These are phyloP conservation scores for Sphaerostilbella broomeana DNA, from an alignment of 2,329 filamentous ascomycete species.

Conservation along the genomic window DNA sequence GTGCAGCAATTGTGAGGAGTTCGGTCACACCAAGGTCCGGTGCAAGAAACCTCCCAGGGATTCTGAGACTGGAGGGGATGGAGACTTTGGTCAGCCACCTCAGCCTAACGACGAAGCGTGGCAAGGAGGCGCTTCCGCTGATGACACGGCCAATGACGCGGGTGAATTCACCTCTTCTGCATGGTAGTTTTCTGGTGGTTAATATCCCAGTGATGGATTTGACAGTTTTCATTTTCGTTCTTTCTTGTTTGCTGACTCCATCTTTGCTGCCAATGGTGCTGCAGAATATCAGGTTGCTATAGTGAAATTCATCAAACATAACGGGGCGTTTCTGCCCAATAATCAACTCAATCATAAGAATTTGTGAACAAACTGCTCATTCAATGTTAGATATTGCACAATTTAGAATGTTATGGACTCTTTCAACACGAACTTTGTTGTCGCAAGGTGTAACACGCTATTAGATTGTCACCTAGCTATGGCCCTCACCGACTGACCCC, in stretches of 20 bases:
- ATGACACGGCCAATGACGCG: neutral
- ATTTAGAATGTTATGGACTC: no score
- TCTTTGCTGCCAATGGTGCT: no score
- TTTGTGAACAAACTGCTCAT: no score
- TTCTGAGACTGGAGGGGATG: constrained; percentile 1
- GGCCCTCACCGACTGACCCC: constrained; percentile 4
- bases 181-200: constrained; percentile 8
- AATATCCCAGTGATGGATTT: no score
- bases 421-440: no score
- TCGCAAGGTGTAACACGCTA: constrained; percentile 18
- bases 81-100: neutral
- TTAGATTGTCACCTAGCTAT: constrained; percentile 12
- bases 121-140: neutral
- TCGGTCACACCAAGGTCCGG: constrained; percentile 33
- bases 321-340: no score
- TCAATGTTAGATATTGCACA: no score
- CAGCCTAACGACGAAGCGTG: constrained; percentile 1
- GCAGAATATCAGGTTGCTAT: neutral
- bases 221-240: no score
- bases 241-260: constrained; percentile 1
- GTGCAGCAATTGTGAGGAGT: constrained; percentile 33
- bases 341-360: no score
- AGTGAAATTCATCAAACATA: neutral
- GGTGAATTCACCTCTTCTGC: neutral
- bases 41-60: constrained; percentile 27